Base-by-base conservation (phyloP, 2,329 filamentous ascomycete genomes). In the Stromatinia cepivora region DNA sequence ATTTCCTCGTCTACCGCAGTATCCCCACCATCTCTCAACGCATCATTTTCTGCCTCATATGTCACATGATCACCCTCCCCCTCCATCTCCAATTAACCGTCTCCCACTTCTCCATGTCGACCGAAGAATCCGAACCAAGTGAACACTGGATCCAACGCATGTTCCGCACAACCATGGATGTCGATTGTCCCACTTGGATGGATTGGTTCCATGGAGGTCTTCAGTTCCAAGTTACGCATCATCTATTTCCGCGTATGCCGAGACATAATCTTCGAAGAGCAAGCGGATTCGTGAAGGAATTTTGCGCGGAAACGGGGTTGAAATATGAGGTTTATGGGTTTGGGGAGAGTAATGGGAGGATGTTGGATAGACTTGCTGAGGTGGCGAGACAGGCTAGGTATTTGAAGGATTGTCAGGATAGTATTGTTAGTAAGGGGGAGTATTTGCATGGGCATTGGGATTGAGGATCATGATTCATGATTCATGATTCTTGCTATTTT, bases 61-160 rank as follows among this genome's bases (percentile, higher is more conserved):
- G 91, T 77, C 92, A 97, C 77, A 86, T 93, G 77, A 85, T 92
- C 31, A 92, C 92, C 8, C 90, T 92, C 79, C 90, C 93, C 3
- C 82, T 97, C 62, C 93, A 97, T 78, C 86, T 94, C 15, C 93
- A 97, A 79, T 96, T 97, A 78, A 96, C 93, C 0, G 86, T 97
- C 25, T 95, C 92, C 2, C 93, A 97, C 80, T 97, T 96, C 80
- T 92, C 92, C 73, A 97, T 97, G 93, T 94, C 92, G 75, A 97
- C 93, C 0, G 86, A 92, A 15, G 92, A 97, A 76, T 84, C 97
- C 11, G 94, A 93, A 0, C 88, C 91, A 1, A 84, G 89, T 61
- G 93, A 97, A 78, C 95, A 92, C 0, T 97, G 97, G 79, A 88
- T 93, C 0, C 93, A 97, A 80, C 92, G 90, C 79, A 95, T 96